A percentile compares a stretch with the other conserved stretches of the same genome.
Conservation (phyloP, 805 yeast genomes). For the Saturnispora serradocipensis region DNA sequence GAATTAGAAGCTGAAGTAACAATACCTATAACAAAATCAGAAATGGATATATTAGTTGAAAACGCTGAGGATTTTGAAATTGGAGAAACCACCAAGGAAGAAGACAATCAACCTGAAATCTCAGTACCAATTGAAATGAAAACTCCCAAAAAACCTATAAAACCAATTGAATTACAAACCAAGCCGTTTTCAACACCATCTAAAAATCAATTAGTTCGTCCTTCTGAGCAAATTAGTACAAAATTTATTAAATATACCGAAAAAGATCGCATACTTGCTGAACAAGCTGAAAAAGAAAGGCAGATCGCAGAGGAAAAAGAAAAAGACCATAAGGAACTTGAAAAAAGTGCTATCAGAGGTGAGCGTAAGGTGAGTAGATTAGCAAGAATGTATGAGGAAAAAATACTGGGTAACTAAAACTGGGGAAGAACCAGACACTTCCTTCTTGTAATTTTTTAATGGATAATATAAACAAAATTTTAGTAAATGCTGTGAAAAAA, state of each 20-base stretch:
- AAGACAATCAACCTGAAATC: background rate
- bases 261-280: conserved; percentile 20
- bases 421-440: background rate
- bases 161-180: conserved; percentile 5
- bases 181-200: background rate
- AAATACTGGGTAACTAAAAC: conserved; percentile 19
- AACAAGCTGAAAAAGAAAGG: conserved; percentile 17
- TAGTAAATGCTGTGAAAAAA: background rate
- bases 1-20: background rate
- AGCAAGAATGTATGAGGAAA: conserved; percentile 42
- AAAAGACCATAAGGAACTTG: conserved; percentile 23
- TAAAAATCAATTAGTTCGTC: conserved; percentile 15
- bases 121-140: background rate
- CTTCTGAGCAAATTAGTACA: conserved; percentile 19
- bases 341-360: conserved; percentile 28
- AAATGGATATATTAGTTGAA: conserved; percentile 3
- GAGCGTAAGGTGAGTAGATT: conserved; percentile 42
- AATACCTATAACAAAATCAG: conserved; percentile 6
- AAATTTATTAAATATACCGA: conserved; percentile 26
- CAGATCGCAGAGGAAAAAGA: conserved; percentile 4
- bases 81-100: background rate
- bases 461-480: background rate
- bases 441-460: background rate
- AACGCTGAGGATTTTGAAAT: conserved; percentile 5
- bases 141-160: conserved; percentile 11